Percentiles rank a stretch among this genome's conserved stretches.
These are phyloP conservation scores for Plenodomus biglobosus DNA, from an alignment of 2,329 filamentous ascomycete genomes.

Conservation along the genomic window DNA sequence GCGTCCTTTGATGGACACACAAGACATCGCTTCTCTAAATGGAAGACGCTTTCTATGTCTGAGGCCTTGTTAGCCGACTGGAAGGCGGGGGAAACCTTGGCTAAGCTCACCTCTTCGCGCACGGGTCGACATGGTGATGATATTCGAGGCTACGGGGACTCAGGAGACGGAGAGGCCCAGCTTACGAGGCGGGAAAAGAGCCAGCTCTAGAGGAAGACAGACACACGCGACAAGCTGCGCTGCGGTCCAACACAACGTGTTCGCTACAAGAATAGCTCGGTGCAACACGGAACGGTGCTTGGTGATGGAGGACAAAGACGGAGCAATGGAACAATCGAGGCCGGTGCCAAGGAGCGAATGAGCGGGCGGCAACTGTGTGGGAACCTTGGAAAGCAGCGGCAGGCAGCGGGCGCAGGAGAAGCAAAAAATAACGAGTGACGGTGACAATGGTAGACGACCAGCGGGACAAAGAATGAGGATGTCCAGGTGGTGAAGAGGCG, in stretches of 20 bases:
- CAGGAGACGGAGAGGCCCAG: slow-evolving; percentile 14
- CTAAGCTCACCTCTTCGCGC: slow-evolving; percentile 15
- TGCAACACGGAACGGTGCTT: slow-evolving; percentile 7
- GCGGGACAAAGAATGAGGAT: not conserved
- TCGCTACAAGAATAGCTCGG: not conserved
- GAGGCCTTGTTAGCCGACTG: slow-evolving; percentile 13
- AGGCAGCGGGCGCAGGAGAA: slow-evolving; percentile 1
- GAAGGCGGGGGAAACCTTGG: not conserved
- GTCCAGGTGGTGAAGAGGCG: slow-evolving; percentile 1
- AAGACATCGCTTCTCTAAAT: slow-evolving; percentile 62
- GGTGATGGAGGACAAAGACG: slow-evolving; percentile 13
- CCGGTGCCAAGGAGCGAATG: slow-evolving; percentile 8
- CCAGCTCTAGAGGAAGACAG: slow-evolving; percentile 11
- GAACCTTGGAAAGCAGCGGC: slow-evolving; percentile 4
- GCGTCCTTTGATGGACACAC: slow-evolving; percentile 49
- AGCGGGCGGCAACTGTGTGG: slow-evolving; percentile 2
- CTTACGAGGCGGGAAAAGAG: slow-evolving; percentile 8
- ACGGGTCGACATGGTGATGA: slow-evolving; percentile 21
- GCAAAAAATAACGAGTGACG: slow-evolving; percentile 15
- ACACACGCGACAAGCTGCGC: slow-evolving; percentile 9
- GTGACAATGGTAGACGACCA: slow-evolving; percentile 5
- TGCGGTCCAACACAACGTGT: slow-evolving; percentile 2
- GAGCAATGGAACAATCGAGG: slow-evolving; percentile 2
- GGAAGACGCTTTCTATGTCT: slow-evolving; percentile 44
- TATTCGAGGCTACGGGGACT: slow-evolving; percentile 5